phyloP scores from a whole-genome alignment of 805 yeast genomes.

The Tetrapisispora nanseiensis region DNA sequence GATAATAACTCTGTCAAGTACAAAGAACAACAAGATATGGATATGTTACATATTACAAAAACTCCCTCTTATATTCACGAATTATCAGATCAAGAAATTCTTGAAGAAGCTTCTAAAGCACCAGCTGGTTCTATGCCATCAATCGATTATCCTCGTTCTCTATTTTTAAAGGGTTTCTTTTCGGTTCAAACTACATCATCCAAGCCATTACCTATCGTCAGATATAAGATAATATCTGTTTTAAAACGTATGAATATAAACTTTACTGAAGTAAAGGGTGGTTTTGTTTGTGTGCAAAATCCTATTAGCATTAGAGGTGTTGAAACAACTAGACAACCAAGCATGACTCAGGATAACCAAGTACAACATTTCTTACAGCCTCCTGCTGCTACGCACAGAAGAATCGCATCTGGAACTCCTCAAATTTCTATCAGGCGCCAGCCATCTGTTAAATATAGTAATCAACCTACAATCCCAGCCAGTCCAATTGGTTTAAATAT shows the following conservation, averaged over 20 bases:
- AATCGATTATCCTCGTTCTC: conserved; percentile 83
- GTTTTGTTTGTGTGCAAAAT: conserved; percentile 60
- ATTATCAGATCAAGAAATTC: conserved; percentile 39
- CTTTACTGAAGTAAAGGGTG: conserved; percentile 86
- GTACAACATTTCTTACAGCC: conserved; percentile 9
- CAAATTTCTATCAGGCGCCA: conserved; percentile 31
- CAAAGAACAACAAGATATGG: background rate
- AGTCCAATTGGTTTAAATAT: conserved; percentile 32
- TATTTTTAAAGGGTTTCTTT: conserved; percentile 86
- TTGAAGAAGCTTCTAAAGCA: conserved; percentile 44
- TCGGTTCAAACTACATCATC: conserved; percentile 93
- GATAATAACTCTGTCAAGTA: background rate
- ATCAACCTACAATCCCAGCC: conserved; percentile 37
- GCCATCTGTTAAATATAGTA: conserved; percentile 21
- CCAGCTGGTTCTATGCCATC: conserved; percentile 82
- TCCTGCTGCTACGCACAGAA: conserved; percentile 13
- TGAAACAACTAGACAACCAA: background rate
- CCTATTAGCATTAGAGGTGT: background rate
- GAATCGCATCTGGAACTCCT: conserved; percentile 13
- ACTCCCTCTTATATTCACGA: conserved; percentile 1
- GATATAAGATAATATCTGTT: conserved; percentile 73
- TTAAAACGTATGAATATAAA: conserved; percentile 68
- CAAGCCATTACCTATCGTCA: conserved; percentile 78
- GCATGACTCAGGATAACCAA: background rate
- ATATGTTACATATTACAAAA: background rate